Evolutionary conservation across 2,329 filamentous ascomycete species (phyloP).

Genomic region (Botryotinia calthae): DNA sequence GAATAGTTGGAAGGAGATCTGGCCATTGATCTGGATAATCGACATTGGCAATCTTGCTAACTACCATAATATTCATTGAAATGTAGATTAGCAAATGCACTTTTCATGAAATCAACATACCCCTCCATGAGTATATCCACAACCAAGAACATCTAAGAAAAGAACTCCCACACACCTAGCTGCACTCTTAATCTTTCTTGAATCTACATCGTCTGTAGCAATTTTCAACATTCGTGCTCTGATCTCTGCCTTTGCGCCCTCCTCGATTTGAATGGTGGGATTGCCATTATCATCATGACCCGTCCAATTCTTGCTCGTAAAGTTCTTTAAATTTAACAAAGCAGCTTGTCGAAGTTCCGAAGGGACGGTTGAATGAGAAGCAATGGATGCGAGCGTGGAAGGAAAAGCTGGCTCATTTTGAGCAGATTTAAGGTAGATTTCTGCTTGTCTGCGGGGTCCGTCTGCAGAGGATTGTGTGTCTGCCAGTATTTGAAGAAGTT

Average conservation of each 20-base stretch:
- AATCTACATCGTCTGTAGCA: constrained; percentile 65
- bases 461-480: constrained; percentile 80
- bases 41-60: constrained; percentile 89
- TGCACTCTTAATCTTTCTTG: constrained; percentile 84
- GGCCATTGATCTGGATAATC: constrained; percentile 97
- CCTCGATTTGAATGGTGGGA: constrained; percentile 59
- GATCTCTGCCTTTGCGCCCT: constrained; percentile 71
- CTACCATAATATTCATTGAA: constrained; percentile 54
- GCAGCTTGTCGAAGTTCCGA: constrained; percentile 79
- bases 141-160: not conserved
- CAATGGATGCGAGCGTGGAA: constrained; percentile 75
- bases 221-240: constrained; percentile 74
- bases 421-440: constrained; percentile 52
- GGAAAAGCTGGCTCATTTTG: constrained; percentile 65
- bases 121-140: not conserved
- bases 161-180: constrained; percentile 62
- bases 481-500: constrained; percentile 82
- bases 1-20: constrained; percentile 75
- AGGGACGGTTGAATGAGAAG: constrained; percentile 69
- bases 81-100: constrained; percentile 18
- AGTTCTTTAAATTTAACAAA: constrained; percentile 74
- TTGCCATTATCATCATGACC: constrained; percentile 62
- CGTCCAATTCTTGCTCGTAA: constrained; percentile 84
- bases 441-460: constrained; percentile 77
- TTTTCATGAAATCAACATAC: not conserved